Base-by-base conservation (phyloP, 2,329 filamentous ascomycete species). In the Bipolaris oryzae region DNA sequence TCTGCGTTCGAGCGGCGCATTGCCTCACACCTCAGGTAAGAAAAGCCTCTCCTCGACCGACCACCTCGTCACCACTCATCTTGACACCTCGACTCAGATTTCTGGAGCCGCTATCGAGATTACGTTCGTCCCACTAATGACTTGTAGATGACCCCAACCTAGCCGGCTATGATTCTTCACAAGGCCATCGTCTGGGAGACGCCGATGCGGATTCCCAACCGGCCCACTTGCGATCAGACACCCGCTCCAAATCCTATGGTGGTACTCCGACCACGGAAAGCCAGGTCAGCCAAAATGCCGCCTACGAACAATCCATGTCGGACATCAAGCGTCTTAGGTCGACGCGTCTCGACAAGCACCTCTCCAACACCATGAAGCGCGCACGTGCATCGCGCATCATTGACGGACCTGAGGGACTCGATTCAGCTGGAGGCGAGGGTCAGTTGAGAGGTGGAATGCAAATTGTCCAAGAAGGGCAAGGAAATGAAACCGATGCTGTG, bases 241-340 rank as follows among this genome's bases (percentile, higher is more conserved):
- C 85, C 16, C 84, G 90, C 53, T 92, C 92, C 16, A 91, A 89
- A 68, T 91, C 89, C 2, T 89, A 89, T 73, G 85, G 85, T 42
- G 89, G 87, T 21, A 84, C 85, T 16, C 76, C 76, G 60, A 77
- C 82, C 55, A 80, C 78, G 53, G 87, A 88, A 48, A 63, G 59
- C 23, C 84, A 86, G 54, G 63, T 59, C 37, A 74, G 88, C 68
- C 91, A 90, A 49, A 74, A 69, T 33, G 69, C 74, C 15, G 92
- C 90, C 25, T 95, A 98, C 73, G 94, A 98, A 79, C 96, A 93
- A 78, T 96, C 94, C 44, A 88, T 99, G 66, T 96, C 95, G 64
- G 95, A 99, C 77, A 95, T 99, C 73, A 89, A 92, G 69, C 86
- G 95, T 60, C 79, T 99, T 57, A 88, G 94, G 63, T 98, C 95